Base-by-base conservation (phyloP, 495 filamentous ascomycete genomes). In the Jackrogersella minutella region DNA sequence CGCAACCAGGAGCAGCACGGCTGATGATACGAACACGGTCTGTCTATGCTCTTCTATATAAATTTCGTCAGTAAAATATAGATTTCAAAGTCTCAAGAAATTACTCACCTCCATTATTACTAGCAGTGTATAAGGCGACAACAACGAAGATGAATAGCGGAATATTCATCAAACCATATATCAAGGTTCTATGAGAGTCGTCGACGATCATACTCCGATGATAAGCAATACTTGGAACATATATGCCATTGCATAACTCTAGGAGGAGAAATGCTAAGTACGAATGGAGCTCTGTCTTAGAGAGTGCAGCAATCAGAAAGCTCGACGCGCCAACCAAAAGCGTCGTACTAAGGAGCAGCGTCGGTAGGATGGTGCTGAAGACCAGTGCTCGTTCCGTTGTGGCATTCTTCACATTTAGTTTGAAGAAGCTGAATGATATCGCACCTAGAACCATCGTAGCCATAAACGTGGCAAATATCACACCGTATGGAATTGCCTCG, bases 381-480 rank as follows among this genome's bases (percentile, higher is more conserved):
- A 6, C 6, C 5, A 33, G 19, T 14, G 3, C 24, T n/a, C 21
- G 14, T 16, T 52, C 21, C 13, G n/a, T 13, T 46, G 46, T 49
- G 0, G 44, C 24, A 4, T 10, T 21, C 5, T 14, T 62, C 14
- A 9, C n/a, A 13, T 40, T 58, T 46, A 34, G 47, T 1, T 17
- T 56, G 0, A 66, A 17, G 22, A 71, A 54, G 62, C 67, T 76
- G 62, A 72, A 83, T 14, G 70, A 66, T n/a, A 69, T 72, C 49
- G 77, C 70, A 34, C 80, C 81, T 9, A 82, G 65, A 68, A 80
- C 80, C 78, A 83, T 82, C 22, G 73, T 67, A 9, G 77, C 76
- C 82, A 84, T 84, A 50, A 84, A 77, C 24, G 71, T 75, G 13
- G 79, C 75, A 58, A 82, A 84, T 37, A 83, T 80, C 17, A 81